Conservation (phyloP, 208 protist species). For the Naegleria gruberi region DNA sequence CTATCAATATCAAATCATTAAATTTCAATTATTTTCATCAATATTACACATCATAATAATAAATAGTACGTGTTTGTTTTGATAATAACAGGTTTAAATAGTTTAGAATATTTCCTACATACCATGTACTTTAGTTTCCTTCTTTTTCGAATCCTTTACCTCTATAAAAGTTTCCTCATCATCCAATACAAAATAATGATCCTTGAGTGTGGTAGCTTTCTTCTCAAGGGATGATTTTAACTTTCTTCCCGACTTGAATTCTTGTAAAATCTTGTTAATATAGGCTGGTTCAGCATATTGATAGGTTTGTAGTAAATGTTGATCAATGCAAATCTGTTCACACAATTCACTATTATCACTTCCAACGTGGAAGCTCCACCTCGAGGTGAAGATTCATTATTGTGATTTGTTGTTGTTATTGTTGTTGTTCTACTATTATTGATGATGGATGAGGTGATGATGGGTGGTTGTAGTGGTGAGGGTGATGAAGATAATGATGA, state of each 20-base stretch:
- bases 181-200: neutral
- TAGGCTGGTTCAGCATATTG: neutral
- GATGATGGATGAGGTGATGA: too few relatives aligned
- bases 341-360: neutral
- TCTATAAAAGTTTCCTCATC: neutral
- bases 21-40: too few relatives aligned
- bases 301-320: neutral
- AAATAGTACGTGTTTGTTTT: too few relatives aligned
- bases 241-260: neutral
- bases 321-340: neutral
- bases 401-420: too few relatives aligned
- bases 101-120: neutral
- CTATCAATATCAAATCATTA: too few relatives aligned
- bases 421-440: too few relatives aligned
- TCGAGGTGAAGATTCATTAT: too few relatives aligned
- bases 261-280: neutral
- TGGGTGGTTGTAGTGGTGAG: too few relatives aligned
- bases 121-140: neutral
- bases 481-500: too few relatives aligned
- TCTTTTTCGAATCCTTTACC: neutral
- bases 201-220: neutral
- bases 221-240: neutral
- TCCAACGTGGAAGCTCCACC: too few relatives aligned
- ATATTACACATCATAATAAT: too few relatives aligned
- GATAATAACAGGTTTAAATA: too few relatives aligned